A percentile compares a stretch with the other conserved stretches of the same genome.
Evolutionary conservation across 1,139 yeast species (phyloP).

Genomic region (Saccharomyces hybrid): DNA sequence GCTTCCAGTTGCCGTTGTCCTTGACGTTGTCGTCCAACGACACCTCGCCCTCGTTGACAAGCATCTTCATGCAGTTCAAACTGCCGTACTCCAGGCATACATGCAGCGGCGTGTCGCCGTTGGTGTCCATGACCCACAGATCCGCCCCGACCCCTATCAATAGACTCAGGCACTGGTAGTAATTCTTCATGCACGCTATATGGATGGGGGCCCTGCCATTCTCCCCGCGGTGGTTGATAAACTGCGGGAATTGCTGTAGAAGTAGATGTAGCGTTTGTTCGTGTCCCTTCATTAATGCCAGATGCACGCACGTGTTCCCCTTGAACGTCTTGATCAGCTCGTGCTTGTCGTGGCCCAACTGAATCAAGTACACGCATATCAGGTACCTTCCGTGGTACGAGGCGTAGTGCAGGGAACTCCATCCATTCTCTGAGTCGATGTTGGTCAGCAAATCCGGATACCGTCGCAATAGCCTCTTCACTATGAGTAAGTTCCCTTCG

Average conservation of each 20-base stretch:
- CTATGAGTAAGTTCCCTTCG: constrained; percentile 65
- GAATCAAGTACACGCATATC: constrained; percentile 56
- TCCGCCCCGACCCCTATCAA: constrained; percentile 79
- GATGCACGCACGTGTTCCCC: constrained; percentile 66
- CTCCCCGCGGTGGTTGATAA: constrained; percentile 55
- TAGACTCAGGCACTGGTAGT: constrained; percentile 61
- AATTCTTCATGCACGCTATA: constrained; percentile 60
- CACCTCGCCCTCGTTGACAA: constrained; percentile 40
- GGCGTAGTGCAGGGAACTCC: constrained; percentile 88
- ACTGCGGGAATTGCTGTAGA: constrained; percentile 70
- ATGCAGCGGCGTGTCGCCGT: constrained; percentile 75
- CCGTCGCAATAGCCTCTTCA: constrained; percentile 59
- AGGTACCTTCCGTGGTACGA: constrained; percentile 74
- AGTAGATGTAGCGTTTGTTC: constrained; percentile 76
- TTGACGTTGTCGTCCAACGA: constrained; percentile 43
- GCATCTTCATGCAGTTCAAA: constrained; percentile 51
- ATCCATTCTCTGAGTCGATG: constrained; percentile 66
- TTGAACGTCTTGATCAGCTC: constrained; percentile 55
- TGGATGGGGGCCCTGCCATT: constrained; percentile 65
- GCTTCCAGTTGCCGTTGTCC: constrained; percentile 64
- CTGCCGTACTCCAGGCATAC: constrained; percentile 74
- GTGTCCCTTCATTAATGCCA: constrained; percentile 61
- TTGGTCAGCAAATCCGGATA: constrained; percentile 75
- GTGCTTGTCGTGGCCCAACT: constrained; percentile 43
- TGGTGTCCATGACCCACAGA: constrained; percentile 48